Evolutionary conservation across 1,284 basidiomycete genomes (phyloP), one percentile per base, ranked within the genome.

Genomic region (Cryptococcus depauperatus): DNA sequence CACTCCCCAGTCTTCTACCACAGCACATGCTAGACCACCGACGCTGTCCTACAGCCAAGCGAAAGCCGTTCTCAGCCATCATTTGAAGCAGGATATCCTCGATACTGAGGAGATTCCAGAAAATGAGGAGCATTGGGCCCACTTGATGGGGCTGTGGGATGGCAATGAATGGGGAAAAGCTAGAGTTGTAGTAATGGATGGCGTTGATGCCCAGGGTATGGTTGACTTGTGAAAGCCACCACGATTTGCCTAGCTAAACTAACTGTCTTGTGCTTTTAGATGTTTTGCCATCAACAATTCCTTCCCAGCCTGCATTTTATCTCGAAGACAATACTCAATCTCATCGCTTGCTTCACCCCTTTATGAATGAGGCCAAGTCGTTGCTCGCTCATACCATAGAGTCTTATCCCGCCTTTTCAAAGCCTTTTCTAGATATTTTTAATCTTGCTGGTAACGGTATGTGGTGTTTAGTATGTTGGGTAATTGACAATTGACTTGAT

Each of bases 61-160:
- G 6, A 57, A 68, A 37, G 64, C 68, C 2, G 67, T 71, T 10
- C 54, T 72, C 28, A 46, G 55, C 2, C 68, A 71, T 52, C 69
- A 71, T 48, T 58, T 71, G 16, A 64, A 65, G 9, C 55, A 57
- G n/a, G 54, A 42, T 19, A 51, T 63, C 29, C 51, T 46, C 16
- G 57, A 61, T 35, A 61, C 62, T 35, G 60, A 67, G 26, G 59
- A 64, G 44, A 53, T 68, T 9, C 65, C 65, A 1, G 44, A 53
- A 25, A 61, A 64, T 41, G 65, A 65, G 43, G 57, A 59, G 1
- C 35, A 64, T 18, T 72, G 70, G 70, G 53, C 55, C 1, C 68
- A 70, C 46, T 45, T 71, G 37, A 43, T 67, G 29, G 38, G 46
- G 9, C 48, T 66, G 37, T 64, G 56, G 61, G 41, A 47, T 19